Conservation (phyloP, 2,329 filamentous ascomycete species). For the Fusarium hostae region DNA sequence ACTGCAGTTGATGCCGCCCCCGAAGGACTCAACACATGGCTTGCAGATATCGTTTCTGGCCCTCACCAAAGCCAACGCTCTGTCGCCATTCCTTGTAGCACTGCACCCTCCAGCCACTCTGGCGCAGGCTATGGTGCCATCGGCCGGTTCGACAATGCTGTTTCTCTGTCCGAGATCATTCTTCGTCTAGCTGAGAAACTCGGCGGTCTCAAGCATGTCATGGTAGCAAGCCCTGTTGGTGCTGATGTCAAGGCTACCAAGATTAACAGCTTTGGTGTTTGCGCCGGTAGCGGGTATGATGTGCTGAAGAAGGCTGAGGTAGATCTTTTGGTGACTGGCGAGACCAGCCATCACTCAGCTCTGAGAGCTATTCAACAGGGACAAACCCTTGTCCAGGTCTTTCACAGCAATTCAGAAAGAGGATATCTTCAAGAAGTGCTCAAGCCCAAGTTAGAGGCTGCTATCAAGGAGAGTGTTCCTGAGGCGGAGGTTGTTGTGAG, state of each 20-base stretch:
- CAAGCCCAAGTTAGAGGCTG: slow-evolving; percentile 69
- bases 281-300: slow-evolving; percentile 86
- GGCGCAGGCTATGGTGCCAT: slow-evolving; percentile 65
- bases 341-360: slow-evolving; percentile 93
- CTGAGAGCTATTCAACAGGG: slow-evolving; percentile 87
- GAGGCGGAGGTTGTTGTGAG: slow-evolving; percentile 78
- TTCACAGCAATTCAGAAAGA: slow-evolving; percentile 94
- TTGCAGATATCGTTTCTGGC: slow-evolving; percentile 84
- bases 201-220: slow-evolving; percentile 69
- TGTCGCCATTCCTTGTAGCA: slow-evolving; percentile 58
- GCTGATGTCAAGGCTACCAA: slow-evolving; percentile 48
- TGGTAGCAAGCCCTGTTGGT: slow-evolving; percentile 64
- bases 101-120: slow-evolving; percentile 56
- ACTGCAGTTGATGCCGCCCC: slow-evolving; percentile 91
- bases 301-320: slow-evolving; percentile 77
- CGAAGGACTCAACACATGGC: slow-evolving; percentile 91
- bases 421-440: slow-evolving; percentile 81
- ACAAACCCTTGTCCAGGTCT: slow-evolving; percentile 83
- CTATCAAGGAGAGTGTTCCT: slow-evolving; percentile 62
- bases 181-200: slow-evolving; percentile 71
- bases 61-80: slow-evolving; percentile 52
- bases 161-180: slow-evolving; percentile 58
- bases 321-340: slow-evolving; percentile 89
- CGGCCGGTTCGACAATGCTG: slow-evolving; percentile 54
- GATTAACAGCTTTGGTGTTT: slow-evolving; percentile 82